Evolutionary conservation across 2,329 filamentous ascomycete species (phyloP).

Genomic region (Hansfordia pulvinata): DNA sequence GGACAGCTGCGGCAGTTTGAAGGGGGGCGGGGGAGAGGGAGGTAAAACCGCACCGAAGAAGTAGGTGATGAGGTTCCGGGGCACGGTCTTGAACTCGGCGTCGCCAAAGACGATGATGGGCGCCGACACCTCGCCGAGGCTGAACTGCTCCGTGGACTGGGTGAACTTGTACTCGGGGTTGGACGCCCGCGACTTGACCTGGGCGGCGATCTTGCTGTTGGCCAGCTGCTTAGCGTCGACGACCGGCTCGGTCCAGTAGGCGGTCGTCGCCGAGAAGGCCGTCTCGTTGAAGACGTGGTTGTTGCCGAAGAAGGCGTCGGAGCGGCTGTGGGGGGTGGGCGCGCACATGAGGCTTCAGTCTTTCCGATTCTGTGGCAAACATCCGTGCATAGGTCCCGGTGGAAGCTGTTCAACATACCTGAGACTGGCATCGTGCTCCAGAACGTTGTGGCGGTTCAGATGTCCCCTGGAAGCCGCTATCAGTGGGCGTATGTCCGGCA

Average conservation of each 20-base stretch:
- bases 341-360: no score
- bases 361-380: no score
- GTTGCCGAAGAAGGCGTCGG: slow-evolving; percentile 31
- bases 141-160: slow-evolving; percentile 25
- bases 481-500: no score
- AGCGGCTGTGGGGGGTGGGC: slow-evolving; percentile 15
- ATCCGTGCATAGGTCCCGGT: no score
- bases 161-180: slow-evolving; percentile 36
- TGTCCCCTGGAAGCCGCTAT: slow-evolving; percentile 20
- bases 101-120: slow-evolving; percentile 36
- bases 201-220: slow-evolving; percentile 27
- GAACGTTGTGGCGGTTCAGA: slow-evolving; percentile 27
- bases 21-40: no score
- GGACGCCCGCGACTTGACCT: slow-evolving; percentile 24
- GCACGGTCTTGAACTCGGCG: slow-evolving; percentile 21
- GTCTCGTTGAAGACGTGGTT: slow-evolving; percentile 34
- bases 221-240: slow-evolving; percentile 24
- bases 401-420: no score
- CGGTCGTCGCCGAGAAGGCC: slow-evolving; percentile 25
- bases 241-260: slow-evolving; percentile 26
- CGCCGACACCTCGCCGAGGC: slow-evolving; percentile 33
- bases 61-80: slow-evolving; percentile 24
- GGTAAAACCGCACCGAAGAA: slow-evolving; percentile 25
- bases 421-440: slow-evolving; percentile 30
- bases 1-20: no score